These are phyloP conservation scores for Phytomonas serpens DNA, from an alignment of 208 protist species.

Conservation along the genomic window DNA sequence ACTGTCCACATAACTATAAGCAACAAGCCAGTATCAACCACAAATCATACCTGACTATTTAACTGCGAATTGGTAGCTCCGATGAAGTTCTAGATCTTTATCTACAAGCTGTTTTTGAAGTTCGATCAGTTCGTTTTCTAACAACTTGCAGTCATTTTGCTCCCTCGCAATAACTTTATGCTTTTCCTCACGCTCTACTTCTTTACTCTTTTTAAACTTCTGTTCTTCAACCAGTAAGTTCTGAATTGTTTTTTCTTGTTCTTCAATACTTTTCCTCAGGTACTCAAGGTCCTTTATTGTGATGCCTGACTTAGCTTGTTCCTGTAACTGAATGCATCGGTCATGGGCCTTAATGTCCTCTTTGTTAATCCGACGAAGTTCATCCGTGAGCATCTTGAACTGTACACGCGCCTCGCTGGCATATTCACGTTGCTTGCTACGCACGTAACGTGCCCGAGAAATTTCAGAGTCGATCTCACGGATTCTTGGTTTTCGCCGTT, in stretches of 20 bases:
- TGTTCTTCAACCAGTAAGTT: conserved; percentile 13
- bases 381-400: conserved; percentile 34
- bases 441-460: conserved; percentile 24
- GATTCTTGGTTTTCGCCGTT: conserved; percentile 36
- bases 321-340: conserved; percentile 40
- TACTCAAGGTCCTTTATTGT: conserved; percentile 36
- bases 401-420: conserved; percentile 32
- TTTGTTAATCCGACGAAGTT: conserved; percentile 34
- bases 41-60: not conserved
- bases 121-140: conserved; percentile 40
- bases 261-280: conserved; percentile 21
- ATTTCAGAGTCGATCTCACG: conserved; percentile 37
- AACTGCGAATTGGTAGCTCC: conserved; percentile 21
- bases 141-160: conserved; percentile 26
- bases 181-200: conserved; percentile 27
- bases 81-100: conserved; percentile 44
- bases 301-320: conserved; percentile 43
- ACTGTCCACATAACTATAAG: not conserved
- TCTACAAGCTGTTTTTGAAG: conserved; percentile 34
- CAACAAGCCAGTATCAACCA: not conserved
- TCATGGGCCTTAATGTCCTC: conserved; percentile 52
- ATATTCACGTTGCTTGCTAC: conserved; percentile 36
- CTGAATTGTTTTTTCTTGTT: conserved; percentile 22
- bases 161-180: conserved; percentile 21
- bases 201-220: conserved; percentile 27